Conservation (phyloP, 306 rosid genomes). For the Cucumis cinereus region DNA sequence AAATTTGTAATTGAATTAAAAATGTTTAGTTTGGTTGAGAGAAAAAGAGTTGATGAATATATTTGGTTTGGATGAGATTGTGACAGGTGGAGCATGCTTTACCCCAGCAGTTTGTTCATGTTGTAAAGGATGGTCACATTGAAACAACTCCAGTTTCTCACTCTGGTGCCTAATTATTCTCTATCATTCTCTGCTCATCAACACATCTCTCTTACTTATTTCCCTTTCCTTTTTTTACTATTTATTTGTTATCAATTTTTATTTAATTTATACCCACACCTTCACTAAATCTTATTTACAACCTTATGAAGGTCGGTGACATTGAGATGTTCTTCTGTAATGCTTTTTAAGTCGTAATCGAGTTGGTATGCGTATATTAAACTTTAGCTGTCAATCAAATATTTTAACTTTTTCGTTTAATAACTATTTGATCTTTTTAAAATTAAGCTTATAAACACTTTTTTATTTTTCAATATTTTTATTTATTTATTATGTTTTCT, state of each 20-base stretch:
- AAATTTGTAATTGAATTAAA: too few relatives aligned
- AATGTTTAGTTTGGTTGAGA: too few relatives aligned
- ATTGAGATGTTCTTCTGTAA: too few relatives aligned
- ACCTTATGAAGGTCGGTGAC: neutral
- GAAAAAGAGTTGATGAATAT: neutral
- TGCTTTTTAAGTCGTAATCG: too few relatives aligned
- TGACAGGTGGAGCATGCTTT: conserved; percentile 83
- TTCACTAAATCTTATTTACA: neutral
- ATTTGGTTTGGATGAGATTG: too few relatives aligned
- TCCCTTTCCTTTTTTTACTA: neutral
- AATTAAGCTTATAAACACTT: too few relatives aligned
- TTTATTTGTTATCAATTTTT: neutral
- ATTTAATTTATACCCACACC: neutral
- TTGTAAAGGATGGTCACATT: conserved; percentile 60
- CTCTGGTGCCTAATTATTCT: conserved; percentile 72
- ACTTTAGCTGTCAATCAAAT: too few relatives aligned
- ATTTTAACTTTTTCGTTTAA: too few relatives aligned
- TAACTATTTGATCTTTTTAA: too few relatives aligned
- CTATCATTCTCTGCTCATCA: neutral
- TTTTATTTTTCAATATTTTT: too few relatives aligned
- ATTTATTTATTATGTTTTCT: too few relatives aligned
- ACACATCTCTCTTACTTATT: neutral
- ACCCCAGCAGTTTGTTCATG: conserved; percentile 74
- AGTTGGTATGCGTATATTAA: too few relatives aligned
- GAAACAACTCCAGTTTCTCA: conserved; percentile 86